Evolutionary conservation across 1,139 yeast genomes (phyloP).

Genomic region (Kluyveromyces sp.): DNA sequence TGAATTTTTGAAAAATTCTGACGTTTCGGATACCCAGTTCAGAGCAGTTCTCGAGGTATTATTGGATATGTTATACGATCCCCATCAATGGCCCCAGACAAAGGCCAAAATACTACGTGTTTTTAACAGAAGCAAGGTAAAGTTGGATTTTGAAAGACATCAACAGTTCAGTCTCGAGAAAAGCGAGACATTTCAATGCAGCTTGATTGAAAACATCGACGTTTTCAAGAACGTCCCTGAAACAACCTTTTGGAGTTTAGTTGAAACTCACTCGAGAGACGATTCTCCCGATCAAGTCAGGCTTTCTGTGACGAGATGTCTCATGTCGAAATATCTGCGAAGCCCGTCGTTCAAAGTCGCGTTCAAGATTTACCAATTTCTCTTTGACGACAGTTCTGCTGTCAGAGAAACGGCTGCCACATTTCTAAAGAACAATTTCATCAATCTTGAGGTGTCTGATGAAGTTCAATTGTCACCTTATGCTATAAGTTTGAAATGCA

Average conservation of each 20-base stretch:
- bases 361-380: constrained; percentile 35
- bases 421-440: constrained; percentile 25
- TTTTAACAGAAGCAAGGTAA: constrained; percentile 28
- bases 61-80: constrained; percentile 32
- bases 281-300: constrained; percentile 42
- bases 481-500: not conserved
- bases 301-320: constrained; percentile 41
- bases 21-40: constrained; percentile 13
- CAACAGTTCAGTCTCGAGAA: constrained; percentile 19
- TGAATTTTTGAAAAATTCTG: constrained; percentile 24
- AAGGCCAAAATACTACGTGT: constrained; percentile 39
- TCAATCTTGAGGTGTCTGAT: not conserved
- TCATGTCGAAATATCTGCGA: constrained; percentile 28
- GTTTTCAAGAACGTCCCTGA: constrained; percentile 16
- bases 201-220: constrained; percentile 47
- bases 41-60: constrained; percentile 17
- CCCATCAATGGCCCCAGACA: constrained; percentile 38
- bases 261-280: constrained; percentile 36
- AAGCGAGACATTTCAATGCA: constrained; percentile 43
- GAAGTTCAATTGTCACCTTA: not conserved
- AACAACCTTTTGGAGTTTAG: constrained; percentile 31
- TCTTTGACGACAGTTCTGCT: constrained; percentile 57
- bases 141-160: not conserved
- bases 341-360: constrained; percentile 11
- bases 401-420: constrained; percentile 38